Base-by-base conservation (phyloP, 169 alveolate genomes). In the Plasmodium inui region DNA sequence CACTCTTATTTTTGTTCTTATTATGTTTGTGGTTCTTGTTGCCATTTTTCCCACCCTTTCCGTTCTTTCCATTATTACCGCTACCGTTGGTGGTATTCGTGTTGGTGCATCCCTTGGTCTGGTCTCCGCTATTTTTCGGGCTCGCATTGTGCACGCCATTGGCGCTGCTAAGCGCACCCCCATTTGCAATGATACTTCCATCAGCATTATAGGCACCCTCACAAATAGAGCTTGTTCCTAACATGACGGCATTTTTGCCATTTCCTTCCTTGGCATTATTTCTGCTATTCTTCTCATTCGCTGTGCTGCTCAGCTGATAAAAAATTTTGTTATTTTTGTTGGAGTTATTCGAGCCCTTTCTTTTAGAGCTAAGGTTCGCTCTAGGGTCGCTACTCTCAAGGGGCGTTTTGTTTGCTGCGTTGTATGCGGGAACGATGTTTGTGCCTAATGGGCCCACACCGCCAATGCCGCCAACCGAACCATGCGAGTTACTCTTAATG, bases 321-420 rank as follows among this genome's bases (percentile, higher is more conserved):
- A 28, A 50, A 28, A 22, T 76, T 85, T 85, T 76, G 41, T 37
- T 53, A 30, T 73, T 73, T 53, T 74, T 85, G 61, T 85, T 85
- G 17, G 85, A 22, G 57, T 46, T 84, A 26, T 19, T 84, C 34
- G 85, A 73, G 14, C 79, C 79, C 37, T 85, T 32, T 10, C 74
- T 9, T 39, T 73, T 50, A 17, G 34, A 50, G 44, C n/a, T 85
- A 34, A 19, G 30, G 61, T 72, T 67, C 17, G 10, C 19, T 8
- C 39, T 83, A 19, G 44, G 2, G 17, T 83, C 82, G 8, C 17
- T 19, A n/a, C 14, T 67, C 14, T 83, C 79, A 57, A 19, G 73
- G 19, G 55, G 41, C 44, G 41, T 26, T 50, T 76, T 76, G 61
- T 74, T 55, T 74, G 46, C 22, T 30, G 39, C 67, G 14, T 39